Evolutionary conservation across 768 basidiomycete genomes (phyloP).

Genomic region (Suillus tomentosus): DNA sequence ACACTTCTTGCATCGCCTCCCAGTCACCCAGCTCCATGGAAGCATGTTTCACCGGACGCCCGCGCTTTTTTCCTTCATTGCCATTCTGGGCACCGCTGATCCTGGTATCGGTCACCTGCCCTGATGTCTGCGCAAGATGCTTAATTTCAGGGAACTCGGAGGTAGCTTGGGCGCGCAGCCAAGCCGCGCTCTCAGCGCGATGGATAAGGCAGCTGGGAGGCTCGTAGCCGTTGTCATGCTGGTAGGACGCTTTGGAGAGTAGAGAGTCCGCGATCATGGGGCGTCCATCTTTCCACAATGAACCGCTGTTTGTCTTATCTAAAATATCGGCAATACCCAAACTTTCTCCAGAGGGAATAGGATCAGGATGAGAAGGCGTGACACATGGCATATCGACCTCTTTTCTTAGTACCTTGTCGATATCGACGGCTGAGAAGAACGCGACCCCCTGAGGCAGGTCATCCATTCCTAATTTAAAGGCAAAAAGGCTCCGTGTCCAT

Average conservation of each 20-base stretch:
- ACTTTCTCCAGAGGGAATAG: conserved; percentile 88
- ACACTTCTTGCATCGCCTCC: conserved; percentile 29
- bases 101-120: conserved; percentile 37
- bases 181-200: conserved; percentile 62
- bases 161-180: conserved; percentile 78
- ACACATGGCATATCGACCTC: conserved; percentile 96
- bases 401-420: conserved; percentile 89
- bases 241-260: conserved; percentile 6
- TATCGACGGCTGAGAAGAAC: conserved; percentile 96
- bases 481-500: conserved; percentile 92
- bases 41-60: conserved; percentile 8
- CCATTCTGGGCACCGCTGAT: conserved; percentile 33
- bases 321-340: conserved; percentile 70
- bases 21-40: conserved; percentile 20
- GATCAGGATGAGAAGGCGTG: conserved; percentile 85
- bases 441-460: conserved; percentile 94
- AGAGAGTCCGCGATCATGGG: conserved; percentile 45
- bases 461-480: conserved; percentile 92
- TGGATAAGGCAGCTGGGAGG: conserved; percentile 65
- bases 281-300: conserved; percentile 59
- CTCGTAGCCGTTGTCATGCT: conserved; percentile 42
- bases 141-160: conserved; percentile 71
- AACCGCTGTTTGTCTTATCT: conserved; percentile 67
- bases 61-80: conserved; percentile 17
- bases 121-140: conserved; percentile 56